Evolutionary conservation across 257 asterid genomes (phyloP).

Genomic region (Solanum virginianum): DNA sequence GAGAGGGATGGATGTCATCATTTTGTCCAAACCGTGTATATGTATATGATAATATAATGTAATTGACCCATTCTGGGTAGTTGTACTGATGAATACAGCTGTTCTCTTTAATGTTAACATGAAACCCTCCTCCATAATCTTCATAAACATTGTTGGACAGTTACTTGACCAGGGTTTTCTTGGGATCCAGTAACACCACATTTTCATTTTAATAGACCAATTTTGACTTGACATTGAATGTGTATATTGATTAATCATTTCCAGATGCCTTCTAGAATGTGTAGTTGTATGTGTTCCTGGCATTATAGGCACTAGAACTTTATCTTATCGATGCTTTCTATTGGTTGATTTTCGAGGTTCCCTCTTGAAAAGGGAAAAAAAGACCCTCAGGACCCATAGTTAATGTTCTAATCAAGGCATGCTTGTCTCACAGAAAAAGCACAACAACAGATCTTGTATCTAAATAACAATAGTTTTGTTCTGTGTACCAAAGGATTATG

Average conservation of each 20-base stretch:
- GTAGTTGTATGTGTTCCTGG: neutral
- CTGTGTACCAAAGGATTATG: neutral
- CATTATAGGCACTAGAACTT: neutral
- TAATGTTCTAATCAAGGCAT: neutral
- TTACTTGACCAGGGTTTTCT: neutral
- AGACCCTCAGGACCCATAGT: neutral
- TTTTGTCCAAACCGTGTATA: neutral
- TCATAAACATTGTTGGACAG: neutral
- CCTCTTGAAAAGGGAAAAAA: neutral
- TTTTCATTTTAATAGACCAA: neutral
- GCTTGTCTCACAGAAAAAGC: neutral
- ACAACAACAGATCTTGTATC: neutral
- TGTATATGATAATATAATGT: neutral
- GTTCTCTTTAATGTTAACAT: neutral
- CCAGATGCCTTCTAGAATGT: neutral
- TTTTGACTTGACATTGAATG: neutral
- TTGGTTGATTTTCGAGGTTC: neutral
- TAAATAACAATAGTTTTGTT: neutral
- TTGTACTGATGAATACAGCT: neutral
- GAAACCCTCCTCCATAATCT: neutral
- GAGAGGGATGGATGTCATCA: neutral
- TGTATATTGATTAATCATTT: neutral
- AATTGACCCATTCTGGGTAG: neutral
- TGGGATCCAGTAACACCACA: neutral
- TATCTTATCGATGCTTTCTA: neutral